Percentiles rank a stretch among this genome's conserved stretches.
Evolutionary conservation across 306 rosid genomes (phyloP).

Genomic region (Cotoneaster glaucophyllus): DNA sequence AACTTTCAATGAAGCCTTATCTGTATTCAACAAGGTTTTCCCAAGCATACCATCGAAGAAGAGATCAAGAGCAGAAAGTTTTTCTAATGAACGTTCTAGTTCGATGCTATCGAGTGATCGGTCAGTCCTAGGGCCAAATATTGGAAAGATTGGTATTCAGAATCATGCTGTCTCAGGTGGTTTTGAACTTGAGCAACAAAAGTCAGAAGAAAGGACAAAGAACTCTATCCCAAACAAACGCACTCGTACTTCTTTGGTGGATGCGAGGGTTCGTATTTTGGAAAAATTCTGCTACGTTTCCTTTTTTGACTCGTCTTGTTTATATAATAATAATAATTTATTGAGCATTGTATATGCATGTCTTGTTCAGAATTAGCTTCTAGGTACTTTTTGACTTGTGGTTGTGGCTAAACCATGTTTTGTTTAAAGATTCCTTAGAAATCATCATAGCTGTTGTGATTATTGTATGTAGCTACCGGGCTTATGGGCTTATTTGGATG

Average conservation of each 20-base stretch:
- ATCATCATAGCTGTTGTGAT: neutral
- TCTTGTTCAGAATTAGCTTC: neutral
- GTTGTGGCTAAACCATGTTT: neutral
- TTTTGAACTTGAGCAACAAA: slow-evolving; percentile 88
- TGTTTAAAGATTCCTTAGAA: slow-evolving; percentile 6
- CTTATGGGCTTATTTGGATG: slow-evolving; percentile 17
- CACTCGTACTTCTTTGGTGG: slow-evolving; percentile 87
- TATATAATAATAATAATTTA: neutral
- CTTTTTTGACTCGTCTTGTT: neutral
- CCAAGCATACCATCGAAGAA: slow-evolving; percentile 77
- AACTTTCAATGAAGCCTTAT: slow-evolving; percentile 68
- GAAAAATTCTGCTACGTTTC: neutral
- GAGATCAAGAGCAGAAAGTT: slow-evolving; percentile 86
- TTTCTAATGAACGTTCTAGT: slow-evolving; percentile 60
- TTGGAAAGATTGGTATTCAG: slow-evolving; percentile 76
- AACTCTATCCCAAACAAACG: slow-evolving; percentile 78
- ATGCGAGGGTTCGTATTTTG: slow-evolving; percentile 58
- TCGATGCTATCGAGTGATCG: slow-evolving; percentile 59
- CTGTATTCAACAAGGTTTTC: slow-evolving; percentile 69
- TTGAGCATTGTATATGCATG: neutral
- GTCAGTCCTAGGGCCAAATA: slow-evolving; percentile 54
- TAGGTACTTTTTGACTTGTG: neutral
- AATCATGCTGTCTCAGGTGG: slow-evolving; percentile 55
- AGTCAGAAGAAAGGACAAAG: slow-evolving; percentile 73
- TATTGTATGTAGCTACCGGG: slow-evolving; percentile 1